Base-by-base conservation (phyloP, 2,329 filamentous ascomycete species). In the Zymoseptoria ardabiliae region DNA sequence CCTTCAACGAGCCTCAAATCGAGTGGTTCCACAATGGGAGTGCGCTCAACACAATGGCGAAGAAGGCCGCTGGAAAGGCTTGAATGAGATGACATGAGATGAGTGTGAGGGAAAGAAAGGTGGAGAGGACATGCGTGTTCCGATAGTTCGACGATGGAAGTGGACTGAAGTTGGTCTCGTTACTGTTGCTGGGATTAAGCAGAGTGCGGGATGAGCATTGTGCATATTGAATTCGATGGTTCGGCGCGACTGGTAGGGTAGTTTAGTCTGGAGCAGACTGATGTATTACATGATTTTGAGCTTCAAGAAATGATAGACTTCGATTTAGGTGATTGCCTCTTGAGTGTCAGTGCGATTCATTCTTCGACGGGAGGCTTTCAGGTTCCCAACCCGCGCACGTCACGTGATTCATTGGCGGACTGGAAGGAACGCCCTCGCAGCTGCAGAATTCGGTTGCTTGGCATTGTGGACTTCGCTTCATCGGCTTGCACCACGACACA, bases 21-120 rank as follows among this genome's bases (percentile, higher is more conserved):
- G 89, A 97, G 81, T 99, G 94, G 94, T 99, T 99, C 85, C 92
- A 91, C 84, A 95, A 97, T 77, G 94, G 94, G 68, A 92, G 88
- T 73, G 94, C 94, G 58, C 83, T 99, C 68, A 99, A 99, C 86
- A 97, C 92, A 70, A 99, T 99, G 93, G 92, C 93, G 68, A 95
- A 94, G 86, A 62, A 70, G 49, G 62, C 62, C 4, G 55, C 50
- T 50, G 56, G 58, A 48, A 60, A 60, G 52, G 35, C 35, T 45
- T 45, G 4, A 45, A 5, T 17, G 35, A n/a, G 35, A 17, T 41
- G 35, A 45, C 4, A n/a, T 28, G 7, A 28, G 17, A 17, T 45
- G 35, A 45, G 11, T 17, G 13, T 7, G 35, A 45, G 35, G n/a
- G 13, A n/a, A n/a, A 45, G 13, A n/a, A n/a, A 28, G 25, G 5